Percentiles rank a stretch among this genome's conserved stretches.
phyloP scores from a whole-genome alignment of 179 eudicot genomes.

The Corrigiola litoralis region DNA sequence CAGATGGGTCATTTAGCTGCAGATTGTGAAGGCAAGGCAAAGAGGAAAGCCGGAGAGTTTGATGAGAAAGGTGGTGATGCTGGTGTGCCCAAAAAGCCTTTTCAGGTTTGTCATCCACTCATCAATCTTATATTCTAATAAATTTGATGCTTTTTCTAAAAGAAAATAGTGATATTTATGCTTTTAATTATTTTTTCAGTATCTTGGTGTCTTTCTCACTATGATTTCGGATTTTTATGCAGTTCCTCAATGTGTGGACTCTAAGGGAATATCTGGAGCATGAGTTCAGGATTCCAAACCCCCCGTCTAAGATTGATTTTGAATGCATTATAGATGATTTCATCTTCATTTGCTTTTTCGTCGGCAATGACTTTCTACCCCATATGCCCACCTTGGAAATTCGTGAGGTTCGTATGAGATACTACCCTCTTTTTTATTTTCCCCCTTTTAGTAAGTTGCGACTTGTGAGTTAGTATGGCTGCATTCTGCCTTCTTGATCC shows the following conservation, averaged over 20 bases:
- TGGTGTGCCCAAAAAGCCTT: conserved; percentile 65
- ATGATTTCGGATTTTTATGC: conserved; percentile 29
- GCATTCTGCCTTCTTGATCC: too few relatives aligned
- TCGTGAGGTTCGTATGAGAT: conserved; percentile 63
- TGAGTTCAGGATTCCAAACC: conserved; percentile 71
- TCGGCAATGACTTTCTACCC: conserved; percentile 92
- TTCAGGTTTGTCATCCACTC: conserved; percentile 49
- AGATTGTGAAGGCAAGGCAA: conserved; percentile 81
- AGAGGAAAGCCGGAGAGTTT: conserved; percentile 88
- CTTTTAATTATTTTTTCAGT: neutral
- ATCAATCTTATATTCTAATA: neutral
- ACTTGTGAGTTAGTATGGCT: too few relatives aligned
- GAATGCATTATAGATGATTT: conserved; percentile 88
- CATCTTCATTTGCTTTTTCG: conserved; percentile 93
- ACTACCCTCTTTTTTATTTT: neutral
- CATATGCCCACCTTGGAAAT: conserved; percentile 98
- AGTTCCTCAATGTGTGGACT: conserved; percentile 89
- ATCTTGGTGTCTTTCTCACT: neutral
- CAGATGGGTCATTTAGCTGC: conserved; percentile 95
- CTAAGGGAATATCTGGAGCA: conserved; percentile 80
- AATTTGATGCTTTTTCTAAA: neutral
- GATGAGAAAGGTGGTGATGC: conserved; percentile 77
- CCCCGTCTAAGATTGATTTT: conserved; percentile 56
- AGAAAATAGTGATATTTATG: neutral
- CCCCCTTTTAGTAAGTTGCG: too few relatives aligned